Conservation (phyloP, 2,329 filamentous ascomycete genomes). For the Paecilomyces fulvus region DNA sequence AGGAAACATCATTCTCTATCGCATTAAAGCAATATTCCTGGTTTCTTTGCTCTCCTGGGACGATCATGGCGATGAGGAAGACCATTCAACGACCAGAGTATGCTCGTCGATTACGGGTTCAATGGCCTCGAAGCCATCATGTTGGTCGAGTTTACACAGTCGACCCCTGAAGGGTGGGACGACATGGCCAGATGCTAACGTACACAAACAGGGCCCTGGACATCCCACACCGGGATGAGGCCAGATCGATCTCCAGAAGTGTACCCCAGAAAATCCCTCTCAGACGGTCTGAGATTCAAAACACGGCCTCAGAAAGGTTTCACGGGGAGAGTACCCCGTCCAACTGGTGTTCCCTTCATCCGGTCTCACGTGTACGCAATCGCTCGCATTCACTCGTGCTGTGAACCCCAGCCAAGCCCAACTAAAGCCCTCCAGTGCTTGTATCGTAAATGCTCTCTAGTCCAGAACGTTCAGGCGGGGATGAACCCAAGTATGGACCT, state of each 20-base stretch:
- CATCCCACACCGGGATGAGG: background rate
- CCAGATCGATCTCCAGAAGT: background rate
- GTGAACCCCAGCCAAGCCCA: background rate
- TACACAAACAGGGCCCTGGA: background rate
- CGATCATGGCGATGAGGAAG: background rate
- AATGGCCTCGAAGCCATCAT: background rate
- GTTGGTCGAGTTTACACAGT: background rate
- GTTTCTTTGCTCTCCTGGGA: no score
- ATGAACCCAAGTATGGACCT: background rate
- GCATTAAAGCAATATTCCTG: no score
- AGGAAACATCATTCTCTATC: no score
- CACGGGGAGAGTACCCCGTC: background rate
- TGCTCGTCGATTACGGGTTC: background rate
- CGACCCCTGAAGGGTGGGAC: background rate
- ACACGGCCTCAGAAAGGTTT: background rate
- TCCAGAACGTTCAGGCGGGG: background rate
- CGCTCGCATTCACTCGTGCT: background rate
- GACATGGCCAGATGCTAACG: background rate
- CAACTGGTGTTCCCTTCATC: background rate
- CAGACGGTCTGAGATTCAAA: background rate
- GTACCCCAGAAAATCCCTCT: background rate
- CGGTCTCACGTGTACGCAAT: background rate
- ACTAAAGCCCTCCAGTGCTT: no score
- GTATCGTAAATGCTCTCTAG: background rate
- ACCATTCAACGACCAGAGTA: background rate